Conservation (phyloP, 2,329 filamentous ascomycete species). For the Alternaria consortialis region DNA sequence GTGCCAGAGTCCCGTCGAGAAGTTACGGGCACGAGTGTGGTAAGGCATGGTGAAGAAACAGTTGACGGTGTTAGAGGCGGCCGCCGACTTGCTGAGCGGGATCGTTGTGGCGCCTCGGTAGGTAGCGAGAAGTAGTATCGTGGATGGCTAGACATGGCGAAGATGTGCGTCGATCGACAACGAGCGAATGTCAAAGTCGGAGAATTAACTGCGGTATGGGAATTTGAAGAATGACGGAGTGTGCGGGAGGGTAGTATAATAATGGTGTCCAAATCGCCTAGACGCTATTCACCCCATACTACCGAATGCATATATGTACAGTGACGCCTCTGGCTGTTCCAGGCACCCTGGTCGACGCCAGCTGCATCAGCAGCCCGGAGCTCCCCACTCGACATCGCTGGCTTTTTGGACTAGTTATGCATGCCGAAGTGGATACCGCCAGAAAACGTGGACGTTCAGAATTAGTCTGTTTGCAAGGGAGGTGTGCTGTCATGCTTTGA, state of each 20-base stretch:
- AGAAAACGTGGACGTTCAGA: constrained; percentile 51
- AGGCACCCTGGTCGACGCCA: constrained; percentile 41
- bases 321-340: constrained; percentile 43
- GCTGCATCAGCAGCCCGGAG: constrained; percentile 48
- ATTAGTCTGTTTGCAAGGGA: constrained; percentile 40
- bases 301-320: constrained; percentile 38
- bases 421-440: constrained; percentile 45
- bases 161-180: constrained; percentile 19
- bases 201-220: constrained; percentile 25
- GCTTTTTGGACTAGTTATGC: constrained; percentile 41
- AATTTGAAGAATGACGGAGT: constrained; percentile 27
- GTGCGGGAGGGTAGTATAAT: constrained; percentile 39
- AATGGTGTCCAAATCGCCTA: constrained; percentile 43
- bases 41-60: constrained; percentile 56
- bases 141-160: constrained; percentile 47
- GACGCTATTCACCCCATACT: constrained; percentile 53
- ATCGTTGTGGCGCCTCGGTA: constrained; percentile 46
- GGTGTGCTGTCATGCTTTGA: constrained; percentile 53
- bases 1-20: constrained; percentile 53
- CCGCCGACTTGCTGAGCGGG: constrained; percentile 50
- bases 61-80: constrained; percentile 57
- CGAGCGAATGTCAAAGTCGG: constrained; percentile 21
- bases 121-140: constrained; percentile 52
- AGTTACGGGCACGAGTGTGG: constrained; percentile 51
- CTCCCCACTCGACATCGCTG: constrained; percentile 43